These are phyloP conservation scores for Bruguiera parviflora DNA, from an alignment of 345 rosid species.

Conservation along the genomic window DNA sequence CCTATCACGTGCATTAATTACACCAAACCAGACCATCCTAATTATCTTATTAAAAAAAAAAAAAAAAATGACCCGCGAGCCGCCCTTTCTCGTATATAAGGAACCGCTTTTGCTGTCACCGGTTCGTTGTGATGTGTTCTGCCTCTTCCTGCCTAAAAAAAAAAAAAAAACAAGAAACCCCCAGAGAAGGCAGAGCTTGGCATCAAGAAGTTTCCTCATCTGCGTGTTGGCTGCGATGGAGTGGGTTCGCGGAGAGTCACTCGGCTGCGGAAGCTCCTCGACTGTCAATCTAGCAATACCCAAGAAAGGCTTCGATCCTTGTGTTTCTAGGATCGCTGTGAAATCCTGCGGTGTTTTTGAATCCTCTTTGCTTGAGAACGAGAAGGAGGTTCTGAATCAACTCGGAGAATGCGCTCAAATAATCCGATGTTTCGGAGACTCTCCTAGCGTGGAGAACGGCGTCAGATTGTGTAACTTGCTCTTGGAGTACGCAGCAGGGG, in stretches of 20 bases:
- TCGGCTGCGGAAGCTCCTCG: slow-evolving; percentile 30
- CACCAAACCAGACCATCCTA: not conserved
- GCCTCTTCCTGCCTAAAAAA: not conserved
- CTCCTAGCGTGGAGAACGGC: slow-evolving; percentile 13
- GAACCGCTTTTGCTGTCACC: not conserved
- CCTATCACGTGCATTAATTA: slow-evolving; percentile 54
- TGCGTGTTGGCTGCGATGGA: slow-evolving; percentile 15
- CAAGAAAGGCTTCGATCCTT: not conserved
- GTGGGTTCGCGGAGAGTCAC: slow-evolving; percentile 30
- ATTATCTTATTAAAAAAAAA: not conserved
- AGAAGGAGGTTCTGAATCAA: slow-evolving; percentile 16
- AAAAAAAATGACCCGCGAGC: not conserved
- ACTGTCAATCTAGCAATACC: slow-evolving; percentile 23
- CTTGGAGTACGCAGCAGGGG: slow-evolving; percentile 33
- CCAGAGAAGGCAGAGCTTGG: not conserved
- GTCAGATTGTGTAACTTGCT: slow-evolving; percentile 18
- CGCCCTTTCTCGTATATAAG: not conserved
- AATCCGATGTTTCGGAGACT: slow-evolving; percentile 24
- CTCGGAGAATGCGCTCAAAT: slow-evolving; percentile 17
- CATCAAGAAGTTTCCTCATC: too few relatives aligned
- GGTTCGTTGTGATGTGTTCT: not conserved
- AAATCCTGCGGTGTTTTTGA: slow-evolving; percentile 23
- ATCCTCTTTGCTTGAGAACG: slow-evolving; percentile 27
- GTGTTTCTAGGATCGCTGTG: slow-evolving; percentile 24
- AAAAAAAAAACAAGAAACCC: not conserved